These are phyloP conservation scores for Pythium vanterpoolii DNA, from an alignment of 352 stramenopile species.

Conservation along the genomic window DNA sequence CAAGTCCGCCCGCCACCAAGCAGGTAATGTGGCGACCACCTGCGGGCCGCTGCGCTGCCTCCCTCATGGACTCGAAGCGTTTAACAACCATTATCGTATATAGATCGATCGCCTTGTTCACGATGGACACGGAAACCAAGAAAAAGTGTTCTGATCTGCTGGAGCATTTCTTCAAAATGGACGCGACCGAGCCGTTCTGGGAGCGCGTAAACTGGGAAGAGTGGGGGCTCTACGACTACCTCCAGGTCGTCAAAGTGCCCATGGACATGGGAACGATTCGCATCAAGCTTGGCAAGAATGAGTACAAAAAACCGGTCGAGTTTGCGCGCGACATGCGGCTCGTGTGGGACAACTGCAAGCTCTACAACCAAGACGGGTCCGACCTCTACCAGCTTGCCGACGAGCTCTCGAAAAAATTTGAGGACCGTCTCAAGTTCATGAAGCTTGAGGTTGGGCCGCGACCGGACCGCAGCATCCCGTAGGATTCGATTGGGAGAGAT, in stretches of 20 bases:
- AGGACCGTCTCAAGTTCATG: constrained; percentile 81
- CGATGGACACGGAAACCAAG: constrained; percentile 76
- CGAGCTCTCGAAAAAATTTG: constrained; percentile 85
- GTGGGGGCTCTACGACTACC: constrained; percentile 89
- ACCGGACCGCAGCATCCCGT: constrained; percentile 69
- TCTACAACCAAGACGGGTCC: constrained; percentile 88
- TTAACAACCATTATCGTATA: not conserved
- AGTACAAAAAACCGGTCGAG: constrained; percentile 83
- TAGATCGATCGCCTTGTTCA: not conserved
- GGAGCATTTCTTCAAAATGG: constrained; percentile 80
- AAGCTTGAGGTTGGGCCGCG: constrained; percentile 77
- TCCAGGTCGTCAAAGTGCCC: constrained; percentile 88
- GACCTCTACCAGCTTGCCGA: constrained; percentile 85
- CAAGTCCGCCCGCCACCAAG: not conserved
- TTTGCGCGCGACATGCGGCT: constrained; percentile 84
- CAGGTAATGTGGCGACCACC: constrained; percentile 2
- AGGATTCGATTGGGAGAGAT: constrained; percentile 10
- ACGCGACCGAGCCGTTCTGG: constrained; percentile 75
- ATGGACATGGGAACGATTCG: constrained; percentile 91
- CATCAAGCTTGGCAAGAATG: constrained; percentile 67
- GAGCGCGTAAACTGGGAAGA: constrained; percentile 90
- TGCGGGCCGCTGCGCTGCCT: not conserved
- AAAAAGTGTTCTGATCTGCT: constrained; percentile 80
- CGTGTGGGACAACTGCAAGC: constrained; percentile 85
- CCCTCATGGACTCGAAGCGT: not conserved